Evolutionary conservation across 2,329 filamentous ascomycete species (phyloP), one percentile per base, ranked within the genome.

Genomic region (Fusarium begoniae): DNA sequence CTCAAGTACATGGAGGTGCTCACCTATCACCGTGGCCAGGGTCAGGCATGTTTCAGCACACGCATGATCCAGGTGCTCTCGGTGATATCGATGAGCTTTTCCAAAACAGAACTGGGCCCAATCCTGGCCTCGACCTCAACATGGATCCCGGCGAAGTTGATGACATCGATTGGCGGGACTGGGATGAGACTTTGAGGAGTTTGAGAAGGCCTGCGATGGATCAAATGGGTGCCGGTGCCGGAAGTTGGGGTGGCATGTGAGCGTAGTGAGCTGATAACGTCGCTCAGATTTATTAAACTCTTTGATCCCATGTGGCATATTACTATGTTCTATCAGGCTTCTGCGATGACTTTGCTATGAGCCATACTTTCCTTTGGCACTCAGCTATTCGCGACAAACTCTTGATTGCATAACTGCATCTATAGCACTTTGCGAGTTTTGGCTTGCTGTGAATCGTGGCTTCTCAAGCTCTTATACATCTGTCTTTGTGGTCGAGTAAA

Each of bases 241-340:
- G 72, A 17, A 75, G 72, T 35, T 74, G 72, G 72, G 72, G 72
- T 28, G 72, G 72, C 12, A 74, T 74, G 68, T 72, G 38, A 72
- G 18, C 35, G 15, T 17, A 28, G 24, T 55, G 24, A 55, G 51
- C 51, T 26, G 17, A 20, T 20, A 53, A 20, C 17, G 30, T 37
- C 20, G 12, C 30, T 37, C 50, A 20, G 6, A 8, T 32, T 37
- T 20, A 37, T 22, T 3, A 22, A 37, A 22, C 17, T 14, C 18
- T 20, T 20, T 26, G 30, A 20, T 53, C 30, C 30, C n/a, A 12
- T 12, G 30, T 15, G 18, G n/a, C 15, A 37, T 26, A 15, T 26
- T 35, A 8, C 15, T 35, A 35, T 35, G 32, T 35, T 15, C n/a
- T 53, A 13, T 20, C n/a, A 53, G 32, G 30, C 30, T 37, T 37